These are phyloP conservation scores for Saraca asoca DNA, from an alignment of 331 rosid genomes.

Conservation along the genomic window DNA sequence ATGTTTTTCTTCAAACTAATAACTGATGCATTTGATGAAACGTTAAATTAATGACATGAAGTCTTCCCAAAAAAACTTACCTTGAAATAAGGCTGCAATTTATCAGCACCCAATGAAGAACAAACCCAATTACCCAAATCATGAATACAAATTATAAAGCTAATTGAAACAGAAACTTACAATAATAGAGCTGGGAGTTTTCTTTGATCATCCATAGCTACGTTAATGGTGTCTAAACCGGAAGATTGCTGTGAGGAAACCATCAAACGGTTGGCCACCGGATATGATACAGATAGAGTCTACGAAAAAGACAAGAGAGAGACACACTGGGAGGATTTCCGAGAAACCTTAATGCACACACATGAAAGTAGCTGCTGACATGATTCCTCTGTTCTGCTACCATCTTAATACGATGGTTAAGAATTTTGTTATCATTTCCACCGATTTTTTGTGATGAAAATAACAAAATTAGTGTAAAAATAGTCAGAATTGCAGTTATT, in stretches of 20 bases:
- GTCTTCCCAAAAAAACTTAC: neutral
- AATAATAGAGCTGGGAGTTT: constrained; percentile 46
- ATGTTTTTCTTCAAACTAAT: neutral
- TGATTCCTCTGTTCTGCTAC: constrained; percentile 35
- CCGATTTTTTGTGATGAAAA: no score
- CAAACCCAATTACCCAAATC: no score
- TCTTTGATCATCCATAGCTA: constrained; percentile 49
- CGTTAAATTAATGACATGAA: constrained; percentile 10
- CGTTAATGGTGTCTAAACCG: constrained; percentile 25
- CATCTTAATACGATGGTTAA: neutral
- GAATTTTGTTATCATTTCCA: no score
- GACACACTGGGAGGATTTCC: neutral
- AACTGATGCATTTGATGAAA: neutral
- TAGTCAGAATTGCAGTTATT: no score
- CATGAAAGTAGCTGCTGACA: constrained; percentile 49
- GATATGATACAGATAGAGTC: constrained; percentile 31
- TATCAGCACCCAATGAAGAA: neutral
- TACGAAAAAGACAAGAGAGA: neutral
- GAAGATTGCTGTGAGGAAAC: constrained; percentile 32
- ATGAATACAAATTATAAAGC: neutral
- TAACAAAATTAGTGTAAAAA: no score
- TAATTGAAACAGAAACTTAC: constrained; percentile 33
- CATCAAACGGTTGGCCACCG: constrained; percentile 30
- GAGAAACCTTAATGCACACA: neutral
- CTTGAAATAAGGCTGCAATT: neutral